These are phyloP conservation scores for Dujonia santamariae DNA, from an alignment of 1,139 yeast genomes.

Conservation along the genomic window DNA sequence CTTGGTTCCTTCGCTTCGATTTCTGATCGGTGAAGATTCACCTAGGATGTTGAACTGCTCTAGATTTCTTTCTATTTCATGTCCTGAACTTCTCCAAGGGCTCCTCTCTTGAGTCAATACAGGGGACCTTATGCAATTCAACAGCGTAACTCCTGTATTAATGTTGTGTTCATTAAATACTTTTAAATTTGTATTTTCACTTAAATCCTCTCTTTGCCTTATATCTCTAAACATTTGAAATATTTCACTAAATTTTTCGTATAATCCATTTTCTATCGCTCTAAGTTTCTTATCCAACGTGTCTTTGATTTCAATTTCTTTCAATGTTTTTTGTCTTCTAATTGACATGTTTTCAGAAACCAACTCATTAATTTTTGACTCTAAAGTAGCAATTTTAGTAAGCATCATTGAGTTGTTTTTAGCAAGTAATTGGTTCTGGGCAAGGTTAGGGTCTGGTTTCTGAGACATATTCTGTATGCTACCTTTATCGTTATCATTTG, in stretches of 20 bases:
- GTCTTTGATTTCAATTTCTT: constrained; percentile 24
- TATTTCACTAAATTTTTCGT: constrained; percentile 43
- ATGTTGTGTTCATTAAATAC: constrained; percentile 35
- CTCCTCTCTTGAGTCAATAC: too few species aligned
- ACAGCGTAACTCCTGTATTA: constrained; percentile 68
- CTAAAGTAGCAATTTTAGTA: constrained; percentile 49
- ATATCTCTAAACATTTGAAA: constrained; percentile 34
- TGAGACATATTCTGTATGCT: background rate
- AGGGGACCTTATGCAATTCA: constrained; percentile 56
- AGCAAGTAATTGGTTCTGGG: constrained; percentile 56
- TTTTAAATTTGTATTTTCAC: constrained; percentile 9
- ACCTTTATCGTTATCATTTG: too few species aligned
- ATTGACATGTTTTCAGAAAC: constrained; percentile 45
- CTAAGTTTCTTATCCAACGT: constrained; percentile 29
- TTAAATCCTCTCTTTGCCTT: constrained; percentile 30
- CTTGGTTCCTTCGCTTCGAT: too few species aligned
- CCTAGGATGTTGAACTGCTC: too few species aligned
- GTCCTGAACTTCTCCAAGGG: too few species aligned
- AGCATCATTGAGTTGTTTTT: constrained; percentile 51
- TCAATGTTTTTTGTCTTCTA: constrained; percentile 26
- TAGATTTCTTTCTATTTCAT: too few species aligned
- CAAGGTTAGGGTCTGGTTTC: background rate
- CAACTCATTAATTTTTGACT: constrained; percentile 40
- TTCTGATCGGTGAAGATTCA: too few species aligned
- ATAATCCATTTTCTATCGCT: constrained; percentile 37